phyloP scores from a whole-genome alignment of 1,284 basidiomycete genomes.

The Ceratobasidium sp. region DNA sequence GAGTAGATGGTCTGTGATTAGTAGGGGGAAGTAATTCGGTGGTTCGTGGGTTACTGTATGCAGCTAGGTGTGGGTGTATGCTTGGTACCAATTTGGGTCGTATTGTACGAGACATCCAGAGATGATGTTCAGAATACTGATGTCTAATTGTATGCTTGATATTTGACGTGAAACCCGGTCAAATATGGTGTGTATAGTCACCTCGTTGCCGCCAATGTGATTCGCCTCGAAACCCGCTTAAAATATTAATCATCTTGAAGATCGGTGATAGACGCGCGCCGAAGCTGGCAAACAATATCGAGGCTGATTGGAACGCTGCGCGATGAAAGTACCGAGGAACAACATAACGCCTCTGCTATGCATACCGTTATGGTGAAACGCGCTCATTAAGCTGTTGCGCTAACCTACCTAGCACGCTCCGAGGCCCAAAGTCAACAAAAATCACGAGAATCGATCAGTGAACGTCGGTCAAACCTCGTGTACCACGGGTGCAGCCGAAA shows the following conservation, averaged over 20 bases:
- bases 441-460: too few species aligned
- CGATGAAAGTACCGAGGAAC: conserved; percentile 23
- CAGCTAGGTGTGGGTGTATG: not conserved
- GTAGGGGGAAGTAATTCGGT: not conserved
- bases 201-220: not conserved
- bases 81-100: not conserved
- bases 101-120: not conserved
- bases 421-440: too few species aligned
- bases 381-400: not conserved
- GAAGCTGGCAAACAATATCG: conserved; percentile 14
- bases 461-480: too few species aligned
- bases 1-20: not conserved
- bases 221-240: not conserved
- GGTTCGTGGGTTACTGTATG: not conserved
- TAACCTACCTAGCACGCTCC: not conserved
- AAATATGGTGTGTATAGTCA: too few species aligned
- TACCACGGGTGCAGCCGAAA: too few species aligned
- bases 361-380: conserved; percentile 10
- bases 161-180: not conserved
- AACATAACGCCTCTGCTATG: not conserved
- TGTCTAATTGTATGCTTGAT: not conserved
- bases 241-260: not conserved
- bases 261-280: conserved; percentile 7
- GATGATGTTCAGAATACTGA: not conserved
- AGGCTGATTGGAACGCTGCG: conserved; percentile 30